These are phyloP conservation scores for Diaporthe australafricana DNA, from an alignment of 2,329 filamentous ascomycete species.

Conservation along the genomic window DNA sequence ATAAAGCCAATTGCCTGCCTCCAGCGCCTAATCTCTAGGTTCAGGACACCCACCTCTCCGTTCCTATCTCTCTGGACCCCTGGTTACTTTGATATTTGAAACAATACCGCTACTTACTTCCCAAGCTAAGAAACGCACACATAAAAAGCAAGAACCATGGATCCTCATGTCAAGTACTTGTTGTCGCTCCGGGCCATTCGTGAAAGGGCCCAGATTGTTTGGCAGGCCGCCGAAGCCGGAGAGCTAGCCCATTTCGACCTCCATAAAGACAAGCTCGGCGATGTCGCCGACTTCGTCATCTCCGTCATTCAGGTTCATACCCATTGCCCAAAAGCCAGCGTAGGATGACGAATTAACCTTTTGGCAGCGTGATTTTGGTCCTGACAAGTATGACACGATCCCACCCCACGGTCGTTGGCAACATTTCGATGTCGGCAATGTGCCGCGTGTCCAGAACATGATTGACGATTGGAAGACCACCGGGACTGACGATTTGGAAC, in stretches of 20 bases:
- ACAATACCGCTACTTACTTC: background rate
- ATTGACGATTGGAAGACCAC: slow-evolving; percentile 57
- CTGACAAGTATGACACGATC: slow-evolving; percentile 58
- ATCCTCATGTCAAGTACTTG: slow-evolving; percentile 46
- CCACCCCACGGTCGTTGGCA: slow-evolving; percentile 71
- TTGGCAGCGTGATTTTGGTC: slow-evolving; percentile 61
- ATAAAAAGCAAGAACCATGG: background rate
- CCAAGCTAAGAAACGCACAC: background rate
- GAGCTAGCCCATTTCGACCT: slow-evolving; percentile 56
- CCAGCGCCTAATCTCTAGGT: background rate
- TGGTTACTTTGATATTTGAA: background rate
- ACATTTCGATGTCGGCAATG: slow-evolving; percentile 69
- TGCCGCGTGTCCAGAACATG: slow-evolving; percentile 59
- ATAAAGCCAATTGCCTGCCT: slow-evolving; percentile 11
- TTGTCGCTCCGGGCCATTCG: slow-evolving; percentile 51
- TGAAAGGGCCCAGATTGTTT: slow-evolving; percentile 48
- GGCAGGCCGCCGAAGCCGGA: slow-evolving; percentile 50
- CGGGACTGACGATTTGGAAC: slow-evolving; percentile 56
- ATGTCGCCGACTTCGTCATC: slow-evolving; percentile 55
- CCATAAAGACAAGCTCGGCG: slow-evolving; percentile 42
- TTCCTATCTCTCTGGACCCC: background rate
- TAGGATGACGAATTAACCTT: background rate
- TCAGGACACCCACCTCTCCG: background rate
- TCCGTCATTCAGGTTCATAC: slow-evolving; percentile 55
- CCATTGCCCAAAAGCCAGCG: background rate